Evolutionary conservation across 2,329 filamentous ascomycete genomes (phyloP), one percentile per base, ranked within the genome.

Genomic region (Xenoacremonium recifei): DNA sequence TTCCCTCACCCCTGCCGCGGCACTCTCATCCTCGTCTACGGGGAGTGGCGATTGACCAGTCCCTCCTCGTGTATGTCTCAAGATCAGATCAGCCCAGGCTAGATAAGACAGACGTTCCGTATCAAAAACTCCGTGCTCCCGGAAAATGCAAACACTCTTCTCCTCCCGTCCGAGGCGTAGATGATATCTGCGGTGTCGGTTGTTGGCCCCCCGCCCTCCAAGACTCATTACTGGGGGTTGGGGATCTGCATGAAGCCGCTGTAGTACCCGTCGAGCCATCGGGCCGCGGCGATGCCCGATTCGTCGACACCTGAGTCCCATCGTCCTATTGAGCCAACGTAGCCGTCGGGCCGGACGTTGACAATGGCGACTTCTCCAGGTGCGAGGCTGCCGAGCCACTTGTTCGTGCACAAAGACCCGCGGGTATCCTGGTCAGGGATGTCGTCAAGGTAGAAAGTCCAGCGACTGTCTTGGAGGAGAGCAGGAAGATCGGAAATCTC

Each of bases 371-470:
- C 75, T 50, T 85, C 76, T 9, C 73, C 69, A 1, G 71, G 68
- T 0, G 66, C 68, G 3, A 87, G 65, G 34, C 70, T 73, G 30
- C 80, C 82, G 6, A 87, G 68, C 84, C 84, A 89, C 61, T 86
- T 88, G 54, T 82, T 75, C 9, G 79, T 85, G 61, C 80, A 85
- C 21, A 71, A 62, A 27, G 66, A 57, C 29, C 71, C 70, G 18
- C 72, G 69, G 3, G 73, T 77, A 40, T 80, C 75, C 42, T 71
- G 76, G 51, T 77, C 75, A 19, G 74, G 71, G 12, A 81, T 64
- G 59, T 87, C 74, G 56, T 89, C 85, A 1, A 87, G 69, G 58
- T 89, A 89, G 45, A 89, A 75, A 0, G 83, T 85, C 83, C 84
- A 89, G 21, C 76, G 73, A 60, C 82, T 85, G 42, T 80, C 73